phyloP scores from a whole-genome alignment of 305 asterid genomes.

The Caryopteris hybrid region DNA sequence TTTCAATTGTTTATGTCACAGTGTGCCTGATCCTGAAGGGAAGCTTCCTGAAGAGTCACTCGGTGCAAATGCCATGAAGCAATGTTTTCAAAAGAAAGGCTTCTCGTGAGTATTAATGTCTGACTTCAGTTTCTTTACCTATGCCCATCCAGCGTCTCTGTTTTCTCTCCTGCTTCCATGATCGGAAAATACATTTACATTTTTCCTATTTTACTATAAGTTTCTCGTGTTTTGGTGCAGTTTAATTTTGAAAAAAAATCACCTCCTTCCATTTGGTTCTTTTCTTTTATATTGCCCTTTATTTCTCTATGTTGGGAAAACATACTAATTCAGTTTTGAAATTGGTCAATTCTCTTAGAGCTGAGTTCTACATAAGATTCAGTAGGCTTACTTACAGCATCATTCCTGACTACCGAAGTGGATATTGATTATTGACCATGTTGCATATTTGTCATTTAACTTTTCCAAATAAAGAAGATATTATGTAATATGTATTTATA shows the following conservation, averaged over 20 bases:
- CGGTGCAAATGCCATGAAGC: conserved; percentile 59
- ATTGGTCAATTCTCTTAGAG: too few species aligned
- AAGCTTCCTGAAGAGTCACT: conserved; percentile 83
- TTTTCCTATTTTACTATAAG: background rate
- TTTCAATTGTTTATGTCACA: conserved; percentile 22
- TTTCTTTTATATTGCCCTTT: background rate
- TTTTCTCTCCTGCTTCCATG: background rate
- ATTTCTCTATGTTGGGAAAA: background rate
- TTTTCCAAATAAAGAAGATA: too few species aligned
- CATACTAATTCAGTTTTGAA: too few species aligned
- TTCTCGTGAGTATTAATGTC: conserved; percentile 65
- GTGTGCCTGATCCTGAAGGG: conserved; percentile 89
- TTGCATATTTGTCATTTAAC: too few species aligned
- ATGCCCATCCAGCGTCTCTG: too few species aligned
- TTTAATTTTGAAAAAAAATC: too few species aligned
- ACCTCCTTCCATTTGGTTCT: too few species aligned
- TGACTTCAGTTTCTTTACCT: background rate
- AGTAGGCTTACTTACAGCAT: background rate
- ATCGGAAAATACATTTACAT: background rate
- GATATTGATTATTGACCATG: too few species aligned
- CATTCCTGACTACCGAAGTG: background rate
- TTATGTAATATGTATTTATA: too few species aligned
- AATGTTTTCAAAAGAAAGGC: conserved; percentile 64
- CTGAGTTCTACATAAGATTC: too few species aligned
- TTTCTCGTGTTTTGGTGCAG: background rate